phyloP scores from a whole-genome alignment of 73 alveolate species.

The Tetrahymena thermophila region DNA sequence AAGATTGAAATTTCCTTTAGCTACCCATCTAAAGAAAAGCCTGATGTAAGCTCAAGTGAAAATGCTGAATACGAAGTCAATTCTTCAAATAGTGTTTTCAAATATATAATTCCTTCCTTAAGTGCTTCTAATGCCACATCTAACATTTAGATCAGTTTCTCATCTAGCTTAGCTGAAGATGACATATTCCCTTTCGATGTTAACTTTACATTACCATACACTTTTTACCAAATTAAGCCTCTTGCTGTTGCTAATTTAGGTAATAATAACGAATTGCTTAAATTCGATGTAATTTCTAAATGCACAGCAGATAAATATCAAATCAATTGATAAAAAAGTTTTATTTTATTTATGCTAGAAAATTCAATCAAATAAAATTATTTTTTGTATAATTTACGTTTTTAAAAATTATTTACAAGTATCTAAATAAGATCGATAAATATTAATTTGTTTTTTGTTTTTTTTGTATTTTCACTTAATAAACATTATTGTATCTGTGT shows the following conservation, averaged over 20 bases:
- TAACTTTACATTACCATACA: neutral
- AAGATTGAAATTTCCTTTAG: neutral
- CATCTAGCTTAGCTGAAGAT: neutral
- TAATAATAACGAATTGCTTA: neutral
- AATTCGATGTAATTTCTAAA: neutral
- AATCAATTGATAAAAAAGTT: neutral
- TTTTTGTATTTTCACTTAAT: no score
- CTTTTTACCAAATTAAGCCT: neutral
- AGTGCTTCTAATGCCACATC: neutral
- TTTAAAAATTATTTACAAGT: no score
- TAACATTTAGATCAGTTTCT: neutral
- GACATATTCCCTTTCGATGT: neutral
- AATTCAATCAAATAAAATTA: neutral
- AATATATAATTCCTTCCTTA: neutral
- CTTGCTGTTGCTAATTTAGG: neutral
- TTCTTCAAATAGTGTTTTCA: neutral
- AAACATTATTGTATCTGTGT: no score
- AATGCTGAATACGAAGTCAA: neutral
- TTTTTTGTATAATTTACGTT: no score
- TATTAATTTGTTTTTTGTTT: no score
- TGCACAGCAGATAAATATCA: neutral
- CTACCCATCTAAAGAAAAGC: neutral
- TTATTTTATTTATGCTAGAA: neutral
- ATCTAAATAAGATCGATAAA: no score
- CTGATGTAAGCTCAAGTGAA: neutral